Conservation (phyloP, 345 rosid species). For the Anastatica hierochuntica region DNA sequence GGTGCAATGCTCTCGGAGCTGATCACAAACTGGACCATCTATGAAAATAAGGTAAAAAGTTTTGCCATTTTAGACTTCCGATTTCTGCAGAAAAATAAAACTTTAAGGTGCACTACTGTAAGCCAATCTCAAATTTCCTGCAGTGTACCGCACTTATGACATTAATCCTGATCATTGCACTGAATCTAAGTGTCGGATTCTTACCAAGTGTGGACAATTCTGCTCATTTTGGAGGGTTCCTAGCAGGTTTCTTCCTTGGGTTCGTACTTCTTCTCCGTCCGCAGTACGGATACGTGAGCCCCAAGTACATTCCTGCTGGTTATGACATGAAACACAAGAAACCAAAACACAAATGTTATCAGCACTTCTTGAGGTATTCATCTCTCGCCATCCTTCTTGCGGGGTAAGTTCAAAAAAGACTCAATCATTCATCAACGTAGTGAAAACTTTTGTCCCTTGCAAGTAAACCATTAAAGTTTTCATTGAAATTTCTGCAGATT, state of each 20-base stretch:
- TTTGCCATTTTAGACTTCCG: neutral
- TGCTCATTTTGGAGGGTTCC: constrained; percentile 89
- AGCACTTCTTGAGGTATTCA: constrained; percentile 36
- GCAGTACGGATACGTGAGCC: constrained; percentile 69
- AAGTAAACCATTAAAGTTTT: neutral
- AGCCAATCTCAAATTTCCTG: neutral
- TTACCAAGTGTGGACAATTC: constrained; percentile 81
- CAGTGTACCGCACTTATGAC: constrained; percentile 67
- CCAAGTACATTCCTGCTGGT: constrained; percentile 56
- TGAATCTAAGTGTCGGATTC: constrained; percentile 71
- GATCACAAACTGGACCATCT: constrained; percentile 84
- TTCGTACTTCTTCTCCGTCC: constrained; percentile 80
- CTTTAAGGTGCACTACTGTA: neutral
- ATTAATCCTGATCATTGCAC: constrained; percentile 47
- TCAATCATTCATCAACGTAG: neutral
- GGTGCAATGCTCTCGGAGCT: constrained; percentile 98
- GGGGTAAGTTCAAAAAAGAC: constrained; percentile 41
- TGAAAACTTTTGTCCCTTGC: neutral
- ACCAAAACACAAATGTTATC: constrained; percentile 59
- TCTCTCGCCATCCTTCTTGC: constrained; percentile 39
- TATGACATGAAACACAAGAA: constrained; percentile 45
- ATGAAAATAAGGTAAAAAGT: constrained; percentile 56
- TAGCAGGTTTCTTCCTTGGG: constrained; percentile 70
- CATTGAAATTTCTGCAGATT: constrained; percentile 34
- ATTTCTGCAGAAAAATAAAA: neutral